A percentile compares a stretch with the other conserved stretches of the same genome.
phyloP scores from a whole-genome alignment of 306 rosid genomes.

The Fragaria ananassa region DNA sequence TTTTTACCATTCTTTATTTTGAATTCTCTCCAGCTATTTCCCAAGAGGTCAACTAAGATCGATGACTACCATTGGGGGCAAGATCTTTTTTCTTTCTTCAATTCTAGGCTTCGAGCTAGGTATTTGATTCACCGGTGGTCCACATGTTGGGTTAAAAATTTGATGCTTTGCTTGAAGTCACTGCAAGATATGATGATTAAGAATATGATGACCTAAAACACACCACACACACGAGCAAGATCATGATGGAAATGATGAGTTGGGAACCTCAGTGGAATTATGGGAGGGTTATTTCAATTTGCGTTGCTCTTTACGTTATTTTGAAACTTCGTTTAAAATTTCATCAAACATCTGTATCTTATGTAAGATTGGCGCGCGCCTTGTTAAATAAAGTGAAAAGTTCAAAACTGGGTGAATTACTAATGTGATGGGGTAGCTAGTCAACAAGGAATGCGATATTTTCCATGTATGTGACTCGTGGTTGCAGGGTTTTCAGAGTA shows the following conservation, averaged over 20 bases:
- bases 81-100: not conserved
- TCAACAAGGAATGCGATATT: not conserved
- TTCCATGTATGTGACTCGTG: not conserved
- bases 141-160: not conserved
- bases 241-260: not conserved
- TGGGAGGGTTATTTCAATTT: too few species aligned
- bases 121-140: not conserved
- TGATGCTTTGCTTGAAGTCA: not conserved
- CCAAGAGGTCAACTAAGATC: conserved; percentile 25
- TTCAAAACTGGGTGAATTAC: not conserved
- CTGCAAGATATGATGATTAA: not conserved
- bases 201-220: not conserved
- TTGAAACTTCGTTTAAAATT: not conserved
- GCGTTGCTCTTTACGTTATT: not conserved
- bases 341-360: not conserved
- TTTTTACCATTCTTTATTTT: conserved; percentile 27
- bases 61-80: conserved; percentile 23
- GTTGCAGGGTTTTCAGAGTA: conserved; percentile 16
- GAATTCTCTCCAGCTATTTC: conserved; percentile 4
- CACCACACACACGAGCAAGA: conserved; percentile 3
- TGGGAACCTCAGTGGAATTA: not conserved
- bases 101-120: not conserved
- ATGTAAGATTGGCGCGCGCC: too few species aligned
- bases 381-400: not conserved
- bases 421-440: not conserved